Percentiles rank a stretch among this genome's conserved stretches.
These are phyloP conservation scores for Lathyrus aphaca DNA, from an alignment of 306 rosid genomes.

Conservation along the genomic window DNA sequence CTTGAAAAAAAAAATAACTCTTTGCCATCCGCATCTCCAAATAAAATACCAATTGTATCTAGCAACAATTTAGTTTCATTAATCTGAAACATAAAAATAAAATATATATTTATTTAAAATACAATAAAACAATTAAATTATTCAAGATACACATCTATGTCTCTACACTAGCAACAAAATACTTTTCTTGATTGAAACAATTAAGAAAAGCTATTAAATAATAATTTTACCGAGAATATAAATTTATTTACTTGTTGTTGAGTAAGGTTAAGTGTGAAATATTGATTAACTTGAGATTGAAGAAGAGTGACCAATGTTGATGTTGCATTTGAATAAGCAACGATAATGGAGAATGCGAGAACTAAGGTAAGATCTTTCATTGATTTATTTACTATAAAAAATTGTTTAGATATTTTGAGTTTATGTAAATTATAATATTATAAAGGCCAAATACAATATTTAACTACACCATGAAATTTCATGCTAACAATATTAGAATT, in stretches of 20 bases:
- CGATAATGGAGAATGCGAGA: constrained; percentile 21
- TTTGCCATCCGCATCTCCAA: too few relatives aligned
- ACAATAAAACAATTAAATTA: too few relatives aligned
- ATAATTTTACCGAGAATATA: neutral
- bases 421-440: neutral
- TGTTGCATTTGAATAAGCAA: constrained; percentile 10
- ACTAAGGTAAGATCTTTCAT: constrained; percentile 21
- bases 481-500: neutral
- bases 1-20: too few relatives aligned
- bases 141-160: too few relatives aligned
- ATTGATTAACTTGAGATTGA: constrained; percentile 44
- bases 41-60: too few relatives aligned
- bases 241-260: neutral
- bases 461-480: neutral
- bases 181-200: too few relatives aligned
- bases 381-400: neutral
- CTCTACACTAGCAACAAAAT: too few relatives aligned
- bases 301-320: constrained; percentile 39
- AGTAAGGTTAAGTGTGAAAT: constrained; percentile 39
- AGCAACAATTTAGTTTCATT: too few relatives aligned
- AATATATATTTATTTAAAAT: too few relatives aligned
- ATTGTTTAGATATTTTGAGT: neutral
- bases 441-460: neutral
- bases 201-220: too few relatives aligned
- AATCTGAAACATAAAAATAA: too few relatives aligned